These are phyloP conservation scores for Penicillium freii DNA, from an alignment of 2,329 filamentous ascomycete species.

Conservation along the genomic window DNA sequence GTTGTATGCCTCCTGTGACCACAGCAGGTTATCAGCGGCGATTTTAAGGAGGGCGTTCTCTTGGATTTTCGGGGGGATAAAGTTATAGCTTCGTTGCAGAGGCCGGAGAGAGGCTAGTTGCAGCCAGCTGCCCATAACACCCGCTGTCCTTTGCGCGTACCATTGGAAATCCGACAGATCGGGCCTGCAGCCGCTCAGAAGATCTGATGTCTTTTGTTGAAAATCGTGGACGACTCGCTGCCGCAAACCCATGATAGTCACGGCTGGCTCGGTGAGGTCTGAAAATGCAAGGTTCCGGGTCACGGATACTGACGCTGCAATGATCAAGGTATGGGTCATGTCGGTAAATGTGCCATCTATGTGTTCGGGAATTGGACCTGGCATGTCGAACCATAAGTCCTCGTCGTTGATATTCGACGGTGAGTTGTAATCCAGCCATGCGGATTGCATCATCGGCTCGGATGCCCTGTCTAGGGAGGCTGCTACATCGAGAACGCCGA, in stretches of 20 bases:
- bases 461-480: conserved; percentile 32
- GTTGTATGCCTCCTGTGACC: conserved; percentile 17
- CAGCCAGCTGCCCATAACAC: conserved; percentile 25
- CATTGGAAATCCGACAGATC: conserved; percentile 26
- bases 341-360: conserved; percentile 29
- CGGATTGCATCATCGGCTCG: conserved; percentile 36
- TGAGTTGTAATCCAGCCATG: conserved; percentile 28
- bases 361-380: conserved; percentile 15
- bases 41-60: conserved; percentile 26
- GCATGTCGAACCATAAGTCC: conserved; percentile 28
- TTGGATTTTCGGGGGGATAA: conserved; percentile 25
- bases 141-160: conserved; percentile 24
- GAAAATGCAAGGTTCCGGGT: conserved; percentile 27
- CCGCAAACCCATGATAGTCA: conserved; percentile 25
- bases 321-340: conserved; percentile 27
- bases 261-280: conserved; percentile 22
- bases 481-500: conserved; percentile 32
- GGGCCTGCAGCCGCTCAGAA: conserved; percentile 23
- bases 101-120: conserved; percentile 32
- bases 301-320: conserved; percentile 23
- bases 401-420: conserved; percentile 32
- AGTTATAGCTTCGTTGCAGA: conserved; percentile 24
- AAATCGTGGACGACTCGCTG: conserved; percentile 29
- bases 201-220: conserved; percentile 19
- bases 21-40: conserved; percentile 26